Base-by-base conservation (phyloP, 768 basidiomycete species). In the Amanita brunnescens region DNA sequence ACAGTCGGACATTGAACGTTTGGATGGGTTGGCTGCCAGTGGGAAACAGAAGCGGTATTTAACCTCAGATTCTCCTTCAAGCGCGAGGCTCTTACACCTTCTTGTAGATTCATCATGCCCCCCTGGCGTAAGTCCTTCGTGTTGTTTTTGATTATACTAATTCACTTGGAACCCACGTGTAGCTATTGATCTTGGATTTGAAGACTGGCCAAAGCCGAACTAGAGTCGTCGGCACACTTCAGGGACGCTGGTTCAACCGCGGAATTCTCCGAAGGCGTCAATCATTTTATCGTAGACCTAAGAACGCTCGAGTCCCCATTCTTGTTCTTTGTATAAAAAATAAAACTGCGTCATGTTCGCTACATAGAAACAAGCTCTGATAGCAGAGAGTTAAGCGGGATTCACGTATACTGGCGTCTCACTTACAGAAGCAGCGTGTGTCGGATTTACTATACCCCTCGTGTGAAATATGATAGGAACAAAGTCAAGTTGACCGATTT, bases 151-250 rank as follows among this genome's bases (percentile, higher is more conserved):
- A 9, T 32, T 44, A 8, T 3, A 7, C 16, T 29, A 29, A 29
- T 16, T 44, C 42, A 44, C 42, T n/a, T 2, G n/a, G 7, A 18
- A 7, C 8, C n/a, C 40, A 51, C 33, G 26, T 48, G 45, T 55
- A 82, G 80, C 79, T 44, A 68, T 85, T 49, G 80, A 83, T 42
- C 77, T 85, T 42, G 83, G 83, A 7, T 85, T 86, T 58, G 81
- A 82, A n/a, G 66, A 85, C 60, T 85, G 83, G 84, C 68, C 68
- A 30, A 61, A 63, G 40, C 44, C 53, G 20, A 57, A 51, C 51
- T 33, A 34, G 24, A 38, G 37, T 21, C 6, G 13, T 30, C 29
- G 3, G 18, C 18, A 12, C 18, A 18, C 10, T 18, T 16, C 18
- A 44, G 42, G 42, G 42, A n/a, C 9, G 9, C 34, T 21, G 9